phyloP scores from a whole-genome alignment of 148 eudicot genomes.

The Fallopia convolvulus region DNA sequence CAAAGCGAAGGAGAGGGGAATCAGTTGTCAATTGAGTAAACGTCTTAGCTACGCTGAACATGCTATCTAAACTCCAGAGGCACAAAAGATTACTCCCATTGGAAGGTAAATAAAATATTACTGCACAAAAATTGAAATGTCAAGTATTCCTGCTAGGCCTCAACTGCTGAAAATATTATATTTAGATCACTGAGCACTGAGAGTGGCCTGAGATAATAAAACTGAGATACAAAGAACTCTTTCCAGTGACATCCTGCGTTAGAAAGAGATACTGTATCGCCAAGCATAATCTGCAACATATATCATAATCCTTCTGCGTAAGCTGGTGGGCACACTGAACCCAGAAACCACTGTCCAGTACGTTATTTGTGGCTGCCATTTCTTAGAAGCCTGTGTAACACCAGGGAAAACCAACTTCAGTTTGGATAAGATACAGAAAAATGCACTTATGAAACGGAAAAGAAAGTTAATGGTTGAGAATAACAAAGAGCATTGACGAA shows the following conservation, averaged over 20 bases:
- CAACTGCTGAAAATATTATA: neutral
- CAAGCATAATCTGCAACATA: slow-evolving; percentile 79
- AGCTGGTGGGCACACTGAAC: slow-evolving; percentile 70
- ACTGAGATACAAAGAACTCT: slow-evolving; percentile 67
- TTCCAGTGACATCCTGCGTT: slow-evolving; percentile 70
- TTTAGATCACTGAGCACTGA: slow-evolving; percentile 57
- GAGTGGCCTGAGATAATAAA: slow-evolving; percentile 20
- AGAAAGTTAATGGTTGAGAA: neutral
- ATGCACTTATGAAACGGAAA: neutral
- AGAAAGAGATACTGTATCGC: slow-evolving; percentile 52
- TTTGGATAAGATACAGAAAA: neutral
- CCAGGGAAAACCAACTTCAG: neutral
- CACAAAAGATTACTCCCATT: neutral
- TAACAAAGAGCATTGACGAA: slow-evolving; percentile 56
- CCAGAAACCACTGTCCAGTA: slow-evolving; percentile 92
- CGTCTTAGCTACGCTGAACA: slow-evolving; percentile 75
- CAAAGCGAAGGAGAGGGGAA: slow-evolving; percentile 47
- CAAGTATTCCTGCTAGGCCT: neutral
- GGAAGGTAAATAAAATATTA: neutral
- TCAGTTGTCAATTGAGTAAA: slow-evolving; percentile 64
- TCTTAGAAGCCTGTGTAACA: slow-evolving; percentile 74
- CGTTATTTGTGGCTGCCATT: slow-evolving; percentile 80
- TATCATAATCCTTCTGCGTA: slow-evolving; percentile 63
- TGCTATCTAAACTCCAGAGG: slow-evolving; percentile 70
- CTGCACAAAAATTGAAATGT: neutral